Evolutionary conservation across 805 yeast species (phyloP).

Genomic region (Maudiozyma bulderi): DNA sequence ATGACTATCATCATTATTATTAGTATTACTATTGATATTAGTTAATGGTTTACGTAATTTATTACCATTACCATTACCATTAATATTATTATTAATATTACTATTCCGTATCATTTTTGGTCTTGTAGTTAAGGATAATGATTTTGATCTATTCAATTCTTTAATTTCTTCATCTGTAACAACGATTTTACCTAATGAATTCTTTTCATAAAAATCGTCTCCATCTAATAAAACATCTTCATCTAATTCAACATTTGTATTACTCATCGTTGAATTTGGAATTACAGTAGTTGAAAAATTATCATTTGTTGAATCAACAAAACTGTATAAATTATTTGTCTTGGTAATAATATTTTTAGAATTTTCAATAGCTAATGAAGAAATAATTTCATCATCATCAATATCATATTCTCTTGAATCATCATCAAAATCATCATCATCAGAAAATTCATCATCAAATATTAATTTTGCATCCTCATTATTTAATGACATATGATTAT

Average conservation of each 20-base stretch:
- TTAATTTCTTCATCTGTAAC: conserved; percentile 8
- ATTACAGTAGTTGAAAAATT: background rate
- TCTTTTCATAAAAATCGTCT: conserved; percentile 15
- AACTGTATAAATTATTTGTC: background rate
- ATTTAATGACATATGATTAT: conserved; percentile 15
- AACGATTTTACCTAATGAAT: conserved; percentile 1
- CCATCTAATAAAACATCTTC: conserved; percentile 10
- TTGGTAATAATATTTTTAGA: background rate
- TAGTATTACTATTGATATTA: conserved; percentile 4
- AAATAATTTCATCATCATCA: conserved; percentile 1
- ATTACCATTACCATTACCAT: background rate
- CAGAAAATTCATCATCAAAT: conserved; percentile 26
- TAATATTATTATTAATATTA: background rate
- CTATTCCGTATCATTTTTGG: conserved; percentile 1
- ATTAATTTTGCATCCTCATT: conserved; percentile 24
- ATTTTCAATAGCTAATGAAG: background rate
- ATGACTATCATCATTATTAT: background rate
- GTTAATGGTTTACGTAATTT: conserved; percentile 5
- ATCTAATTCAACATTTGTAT: conserved; percentile 3
- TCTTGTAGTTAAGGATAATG: conserved; percentile 5
- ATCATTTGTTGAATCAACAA: conserved; percentile 1
- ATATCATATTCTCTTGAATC: conserved; percentile 1
- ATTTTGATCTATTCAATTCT: conserved; percentile 7
- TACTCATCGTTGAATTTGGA: background rate
- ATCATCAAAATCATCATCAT: conserved; percentile 15